These are phyloP conservation scores for Hymenoscyphus linearis DNA, from an alignment of 2,329 filamentous ascomycete species.

Conservation along the genomic window DNA sequence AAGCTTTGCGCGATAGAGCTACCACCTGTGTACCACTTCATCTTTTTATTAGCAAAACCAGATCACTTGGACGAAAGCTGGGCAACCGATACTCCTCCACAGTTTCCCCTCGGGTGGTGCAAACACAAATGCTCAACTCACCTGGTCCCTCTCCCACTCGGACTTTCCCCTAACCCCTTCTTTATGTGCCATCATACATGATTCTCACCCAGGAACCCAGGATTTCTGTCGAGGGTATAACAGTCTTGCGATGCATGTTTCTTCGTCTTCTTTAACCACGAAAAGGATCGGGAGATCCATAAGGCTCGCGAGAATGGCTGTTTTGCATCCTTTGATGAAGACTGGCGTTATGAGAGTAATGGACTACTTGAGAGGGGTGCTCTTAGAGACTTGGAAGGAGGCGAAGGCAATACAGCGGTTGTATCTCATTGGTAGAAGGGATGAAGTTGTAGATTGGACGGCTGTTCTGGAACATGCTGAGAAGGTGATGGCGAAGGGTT, in stretches of 20 bases:
- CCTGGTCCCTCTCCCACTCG: background rate
- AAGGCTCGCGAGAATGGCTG: background rate
- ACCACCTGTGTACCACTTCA: too few species aligned
- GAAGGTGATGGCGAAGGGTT: background rate
- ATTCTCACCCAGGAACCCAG: background rate
- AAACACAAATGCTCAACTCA: background rate
- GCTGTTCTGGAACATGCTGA: background rate
- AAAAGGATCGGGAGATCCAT: background rate
- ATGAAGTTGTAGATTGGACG: background rate
- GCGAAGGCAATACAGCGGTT: background rate
- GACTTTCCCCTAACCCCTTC: background rate
- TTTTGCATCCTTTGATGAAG: background rate
- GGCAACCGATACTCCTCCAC: background rate
- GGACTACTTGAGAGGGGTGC: background rate
- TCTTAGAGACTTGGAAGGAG: background rate
- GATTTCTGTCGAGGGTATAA: background rate
- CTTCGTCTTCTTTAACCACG: background rate
- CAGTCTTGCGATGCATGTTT: background rate
- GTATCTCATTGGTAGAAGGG: background rate
- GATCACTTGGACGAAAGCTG: background rate
- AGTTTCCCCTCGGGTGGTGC: background rate
- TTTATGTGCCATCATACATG: background rate
- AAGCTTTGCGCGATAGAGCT: too few species aligned
- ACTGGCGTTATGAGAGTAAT: background rate
- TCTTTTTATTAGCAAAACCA: too few species aligned